Conservation (phyloP, 1,284 basidiomycete genomes). For the Ceratobasidium sp. region DNA sequence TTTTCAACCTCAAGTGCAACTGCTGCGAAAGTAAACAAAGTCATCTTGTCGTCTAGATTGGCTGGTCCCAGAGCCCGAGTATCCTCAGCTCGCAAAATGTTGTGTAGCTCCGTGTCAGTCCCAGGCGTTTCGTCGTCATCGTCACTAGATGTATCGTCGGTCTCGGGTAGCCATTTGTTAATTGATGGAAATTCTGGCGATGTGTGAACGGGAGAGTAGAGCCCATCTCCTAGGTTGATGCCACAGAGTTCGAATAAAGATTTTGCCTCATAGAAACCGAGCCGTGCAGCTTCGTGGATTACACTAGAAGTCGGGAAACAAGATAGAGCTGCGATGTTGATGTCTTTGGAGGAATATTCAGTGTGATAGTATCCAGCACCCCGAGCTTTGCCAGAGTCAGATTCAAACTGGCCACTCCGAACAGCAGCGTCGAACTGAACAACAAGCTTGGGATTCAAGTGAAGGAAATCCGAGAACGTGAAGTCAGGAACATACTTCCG, state of each 20-base stretch:
- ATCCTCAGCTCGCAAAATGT: background rate
- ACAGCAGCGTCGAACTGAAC: background rate
- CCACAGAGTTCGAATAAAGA: background rate
- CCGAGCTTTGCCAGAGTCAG: background rate
- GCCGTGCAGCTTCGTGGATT: no score
- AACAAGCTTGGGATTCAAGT: conserved; percentile 55
- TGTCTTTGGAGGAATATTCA: background rate
- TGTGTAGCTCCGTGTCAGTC: background rate
- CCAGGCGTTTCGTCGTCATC: no score
- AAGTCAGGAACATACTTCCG: conserved; percentile 59
- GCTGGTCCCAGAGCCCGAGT: background rate
- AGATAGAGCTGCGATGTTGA: background rate
- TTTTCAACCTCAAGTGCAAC: background rate
- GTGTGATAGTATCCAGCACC: background rate
- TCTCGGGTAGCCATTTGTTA: no score
- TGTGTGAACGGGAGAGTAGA: background rate
- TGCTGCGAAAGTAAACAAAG: background rate
- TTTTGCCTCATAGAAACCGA: background rate
- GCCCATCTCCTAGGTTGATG: background rate
- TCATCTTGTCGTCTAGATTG: background rate
- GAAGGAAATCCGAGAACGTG: conserved; percentile 56
- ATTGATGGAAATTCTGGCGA: background rate
- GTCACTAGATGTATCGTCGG: no score
- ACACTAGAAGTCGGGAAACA: background rate
- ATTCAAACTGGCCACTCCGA: background rate